These are phyloP conservation scores for Thraustochytrium sp. DNA, from an alignment of 352 stramenopile genomes.

Conservation along the genomic window DNA sequence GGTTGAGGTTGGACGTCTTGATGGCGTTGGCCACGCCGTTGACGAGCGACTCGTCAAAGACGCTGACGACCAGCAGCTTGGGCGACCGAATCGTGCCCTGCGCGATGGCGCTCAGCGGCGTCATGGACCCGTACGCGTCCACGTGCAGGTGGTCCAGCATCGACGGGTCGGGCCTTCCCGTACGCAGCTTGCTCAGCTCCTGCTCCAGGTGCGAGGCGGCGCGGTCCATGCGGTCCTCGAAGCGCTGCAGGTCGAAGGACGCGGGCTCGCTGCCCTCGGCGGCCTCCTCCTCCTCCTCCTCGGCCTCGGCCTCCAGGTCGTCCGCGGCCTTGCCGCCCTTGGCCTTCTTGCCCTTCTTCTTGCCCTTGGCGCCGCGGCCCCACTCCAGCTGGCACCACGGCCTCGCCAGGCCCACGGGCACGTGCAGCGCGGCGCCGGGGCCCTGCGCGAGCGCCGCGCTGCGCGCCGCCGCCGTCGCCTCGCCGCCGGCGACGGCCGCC, in stretches of 20 bases:
- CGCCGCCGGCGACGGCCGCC: no score
- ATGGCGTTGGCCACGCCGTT: constrained; percentile 19
- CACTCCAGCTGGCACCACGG: no score
- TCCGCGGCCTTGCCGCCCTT: background rate
- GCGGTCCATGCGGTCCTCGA: background rate
- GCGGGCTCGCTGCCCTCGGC: background rate
- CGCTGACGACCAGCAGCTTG: constrained; percentile 25
- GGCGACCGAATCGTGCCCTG: background rate
- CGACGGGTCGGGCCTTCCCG: background rate
- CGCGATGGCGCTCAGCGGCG: constrained; percentile 11
- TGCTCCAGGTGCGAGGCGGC: background rate
- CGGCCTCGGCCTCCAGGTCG: background rate
- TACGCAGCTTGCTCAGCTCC: constrained; percentile 21
- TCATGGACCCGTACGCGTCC: constrained; percentile 36
- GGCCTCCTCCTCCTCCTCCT: background rate
- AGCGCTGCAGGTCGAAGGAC: background rate
- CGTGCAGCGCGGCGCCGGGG: no score
- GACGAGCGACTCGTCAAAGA: constrained; percentile 28
- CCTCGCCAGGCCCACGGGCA: background rate
- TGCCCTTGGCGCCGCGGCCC: background rate
- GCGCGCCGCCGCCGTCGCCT: no score
- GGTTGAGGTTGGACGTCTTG: constrained; percentile 29
- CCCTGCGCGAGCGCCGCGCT: no score
- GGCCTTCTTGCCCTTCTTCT: background rate
- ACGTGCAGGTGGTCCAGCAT: constrained; percentile 45